These are phyloP conservation scores for Cryphonectria carpinicola DNA, from an alignment of 2,329 filamentous ascomycete species.

Conservation along the genomic window DNA sequence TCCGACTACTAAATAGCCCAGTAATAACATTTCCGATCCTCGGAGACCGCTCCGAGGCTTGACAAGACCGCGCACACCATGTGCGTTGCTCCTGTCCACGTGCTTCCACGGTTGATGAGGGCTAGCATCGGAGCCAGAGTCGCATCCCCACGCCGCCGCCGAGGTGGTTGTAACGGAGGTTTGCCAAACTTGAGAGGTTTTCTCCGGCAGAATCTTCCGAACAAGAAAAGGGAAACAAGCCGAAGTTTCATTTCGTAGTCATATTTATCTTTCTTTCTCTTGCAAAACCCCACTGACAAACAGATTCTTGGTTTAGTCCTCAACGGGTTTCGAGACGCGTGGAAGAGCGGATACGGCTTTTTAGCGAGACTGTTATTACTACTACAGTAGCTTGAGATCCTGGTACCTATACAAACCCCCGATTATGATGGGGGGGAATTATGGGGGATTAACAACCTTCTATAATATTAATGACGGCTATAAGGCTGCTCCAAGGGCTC, in stretches of 20 bases:
- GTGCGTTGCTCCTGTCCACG: neutral
- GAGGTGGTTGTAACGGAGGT: neutral
- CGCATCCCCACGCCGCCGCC: too few relatives aligned
- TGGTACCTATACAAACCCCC: too few relatives aligned
- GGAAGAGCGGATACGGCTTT: too few relatives aligned
- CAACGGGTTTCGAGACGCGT: neutral
- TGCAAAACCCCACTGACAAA: neutral
- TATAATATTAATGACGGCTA: neutral
- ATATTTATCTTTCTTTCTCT: neutral
- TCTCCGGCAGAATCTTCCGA: neutral
- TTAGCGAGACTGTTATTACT: too few relatives aligned
- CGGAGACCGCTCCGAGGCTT: neutral
- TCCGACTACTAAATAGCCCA: too few relatives aligned
- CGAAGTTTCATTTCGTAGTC: neutral
- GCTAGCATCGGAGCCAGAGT: neutral
- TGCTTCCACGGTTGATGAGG: neutral
- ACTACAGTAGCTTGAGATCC: too few relatives aligned
- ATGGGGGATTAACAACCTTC: neutral
- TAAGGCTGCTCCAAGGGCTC: neutral
- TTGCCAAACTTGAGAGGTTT: neutral
- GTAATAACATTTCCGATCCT: too few relatives aligned
- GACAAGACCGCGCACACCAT: neutral
- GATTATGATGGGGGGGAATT: too few relatives aligned
- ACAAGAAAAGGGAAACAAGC: neutral
- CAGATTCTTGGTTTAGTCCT: neutral